Evolutionary conservation across 208 protist species (phyloP), one percentile per base, ranked within the genome.

Genomic region (Novymonas esmeraldas): DNA sequence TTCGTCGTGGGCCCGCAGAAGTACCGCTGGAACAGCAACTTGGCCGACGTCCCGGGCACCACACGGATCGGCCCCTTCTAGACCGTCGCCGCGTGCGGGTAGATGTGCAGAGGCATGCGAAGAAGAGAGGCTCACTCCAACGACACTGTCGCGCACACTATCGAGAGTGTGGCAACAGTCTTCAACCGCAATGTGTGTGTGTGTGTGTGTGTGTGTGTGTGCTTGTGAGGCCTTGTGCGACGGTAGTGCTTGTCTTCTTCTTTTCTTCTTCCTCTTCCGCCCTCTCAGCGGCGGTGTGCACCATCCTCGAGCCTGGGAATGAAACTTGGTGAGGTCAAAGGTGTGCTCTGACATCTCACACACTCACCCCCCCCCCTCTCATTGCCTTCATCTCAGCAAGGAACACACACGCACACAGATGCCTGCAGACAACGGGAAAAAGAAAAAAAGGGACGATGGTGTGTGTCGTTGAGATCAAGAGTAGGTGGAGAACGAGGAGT

Each of bases 1-100:
- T 93, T 95, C 76, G 60, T 92, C 26, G 90, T 94, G 14, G 90
- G 85, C 9, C 85, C 89, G 13, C 82, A 86, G 74, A 95, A 95
- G 75, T 95, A 95, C 64, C 79, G 72, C 46, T 93, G 84, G 64
- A 79, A 81, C 49, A 92, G 85, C 73, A 85, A 81, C 60, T 70
- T 95, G 34, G 86, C 75, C 36, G 76, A 93, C 64, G 76, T 92
- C 24, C 89, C 85, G n/a, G 89, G 82, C 45, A 92, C 87, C 78
- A 89, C 73, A 38, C 85, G 89, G 22, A 77, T 93, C 58, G 89
- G 89, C 6, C 85, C 85, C 1, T 91, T 95, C 58, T 94, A 87
- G 70, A 20, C 33, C 6, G 33, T 22, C 46, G 24, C 36, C 11
- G 5, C 11, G 36, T 5, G 7, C 7, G 36, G 7, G 36, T 11